These are phyloP conservation scores for Claviceps capensis DNA, from an alignment of 2,329 filamentous ascomycete species.

Conservation along the genomic window DNA sequence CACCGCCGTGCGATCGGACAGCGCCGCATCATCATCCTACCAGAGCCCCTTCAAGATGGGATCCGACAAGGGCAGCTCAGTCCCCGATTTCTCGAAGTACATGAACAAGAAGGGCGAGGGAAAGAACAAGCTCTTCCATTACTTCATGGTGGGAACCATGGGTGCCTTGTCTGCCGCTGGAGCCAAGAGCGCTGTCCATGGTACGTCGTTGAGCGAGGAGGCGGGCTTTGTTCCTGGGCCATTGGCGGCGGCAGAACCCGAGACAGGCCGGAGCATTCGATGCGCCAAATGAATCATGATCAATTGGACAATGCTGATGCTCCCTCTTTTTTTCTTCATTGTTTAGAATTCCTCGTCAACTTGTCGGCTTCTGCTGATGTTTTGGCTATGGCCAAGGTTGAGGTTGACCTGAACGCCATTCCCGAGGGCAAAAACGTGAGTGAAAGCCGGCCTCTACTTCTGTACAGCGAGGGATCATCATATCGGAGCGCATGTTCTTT, in stretches of 20 bases:
- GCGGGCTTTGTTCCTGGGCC: background rate
- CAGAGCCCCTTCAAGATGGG: conserved; percentile 52
- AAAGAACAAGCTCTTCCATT: conserved; percentile 78
- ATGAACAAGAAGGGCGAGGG: conserved; percentile 52
- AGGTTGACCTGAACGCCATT: conserved; percentile 83
- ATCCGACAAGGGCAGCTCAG: conserved; percentile 46
- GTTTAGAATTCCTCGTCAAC: conserved; percentile 93
- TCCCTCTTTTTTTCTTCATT: conserved; percentile 4
- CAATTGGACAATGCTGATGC: conserved; percentile 17
- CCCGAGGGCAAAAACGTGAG: conserved; percentile 98
- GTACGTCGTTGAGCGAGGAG: conserved; percentile 39
- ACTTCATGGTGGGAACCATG: conserved; percentile 97
- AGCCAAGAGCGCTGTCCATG: conserved; percentile 95
- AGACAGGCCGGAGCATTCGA: conserved; percentile 4
- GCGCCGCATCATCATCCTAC: conserved; percentile 36
- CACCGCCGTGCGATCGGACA: conserved; percentile 33
- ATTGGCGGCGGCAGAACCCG: background rate
- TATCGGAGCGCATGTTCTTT: background rate
- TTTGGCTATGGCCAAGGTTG: conserved; percentile 97
- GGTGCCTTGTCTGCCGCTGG: conserved; percentile 84
- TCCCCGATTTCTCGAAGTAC: conserved; percentile 87
- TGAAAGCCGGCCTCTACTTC: conserved; percentile 9
- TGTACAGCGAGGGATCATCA: background rate
- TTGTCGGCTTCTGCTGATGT: conserved; percentile 99
- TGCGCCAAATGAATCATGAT: background rate